Conservation (phyloP, 2,329 filamentous ascomycete genomes). For the Septoria linicola region DNA sequence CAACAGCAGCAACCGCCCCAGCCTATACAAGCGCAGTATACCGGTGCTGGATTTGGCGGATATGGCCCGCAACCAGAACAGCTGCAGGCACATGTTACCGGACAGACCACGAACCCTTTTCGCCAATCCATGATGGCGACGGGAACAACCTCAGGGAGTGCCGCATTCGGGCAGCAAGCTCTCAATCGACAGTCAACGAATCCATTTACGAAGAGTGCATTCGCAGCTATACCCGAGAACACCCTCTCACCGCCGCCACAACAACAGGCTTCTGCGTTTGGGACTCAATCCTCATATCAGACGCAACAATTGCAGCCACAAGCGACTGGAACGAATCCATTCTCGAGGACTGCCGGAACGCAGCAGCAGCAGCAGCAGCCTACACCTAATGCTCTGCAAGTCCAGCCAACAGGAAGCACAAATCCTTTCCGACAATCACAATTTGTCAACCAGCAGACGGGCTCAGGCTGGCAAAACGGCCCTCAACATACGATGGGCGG, state of each 20-base stretch:
- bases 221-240: conserved; percentile 31
- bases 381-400: conserved; percentile 53
- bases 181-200: conserved; percentile 39
- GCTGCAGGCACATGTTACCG: conserved; percentile 56
- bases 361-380: conserved; percentile 41
- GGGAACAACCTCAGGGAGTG: conserved; percentile 20
- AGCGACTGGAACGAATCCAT: conserved; percentile 71
- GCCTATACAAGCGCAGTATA: conserved; percentile 60
- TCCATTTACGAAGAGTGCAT: conserved; percentile 62
- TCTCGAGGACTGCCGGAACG: conserved; percentile 57
- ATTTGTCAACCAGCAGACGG: conserved; percentile 85
- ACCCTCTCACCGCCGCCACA: conserved; percentile 21
- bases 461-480: conserved; percentile 78
- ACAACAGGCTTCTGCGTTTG: conserved; percentile 23
- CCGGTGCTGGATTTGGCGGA: conserved; percentile 80
- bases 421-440: conserved; percentile 92
- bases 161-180: conserved; percentile 21
- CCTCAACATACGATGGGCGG: conserved; percentile 77
- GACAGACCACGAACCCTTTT: conserved; percentile 80
- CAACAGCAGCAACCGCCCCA: conserved; percentile 37
- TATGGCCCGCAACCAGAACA: conserved; percentile 69
- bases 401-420: conserved; percentile 81
- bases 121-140: conserved; percentile 76
- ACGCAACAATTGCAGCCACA: conserved; percentile 53
- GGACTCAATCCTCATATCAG: conserved; percentile 32